phyloP scores from a whole-genome alignment of 805 yeast genomes.

The Starmera pachycereana region DNA sequence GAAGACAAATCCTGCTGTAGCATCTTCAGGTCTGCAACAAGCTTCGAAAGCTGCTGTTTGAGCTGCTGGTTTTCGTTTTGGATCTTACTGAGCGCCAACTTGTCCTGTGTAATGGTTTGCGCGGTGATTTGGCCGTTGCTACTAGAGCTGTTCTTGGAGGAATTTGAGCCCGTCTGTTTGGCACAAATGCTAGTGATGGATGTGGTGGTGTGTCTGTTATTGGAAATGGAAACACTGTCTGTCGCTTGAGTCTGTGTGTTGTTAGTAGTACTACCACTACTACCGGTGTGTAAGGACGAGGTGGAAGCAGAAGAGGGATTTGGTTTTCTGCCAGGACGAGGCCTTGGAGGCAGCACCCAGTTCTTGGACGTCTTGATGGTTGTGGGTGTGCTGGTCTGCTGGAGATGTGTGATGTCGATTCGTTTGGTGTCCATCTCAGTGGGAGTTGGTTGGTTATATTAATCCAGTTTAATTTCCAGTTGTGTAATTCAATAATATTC shows the following conservation, averaged over 20 bases:
- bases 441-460: too few relatives aligned
- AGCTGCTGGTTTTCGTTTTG: slow-evolving; percentile 35
- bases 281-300: background rate
- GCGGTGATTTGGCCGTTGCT: slow-evolving; percentile 7
- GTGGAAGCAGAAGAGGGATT: slow-evolving; percentile 50
- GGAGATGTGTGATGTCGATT: slow-evolving; percentile 7
- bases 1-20: slow-evolving; percentile 14
- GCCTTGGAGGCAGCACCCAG: slow-evolving; percentile 82
- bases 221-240: background rate
- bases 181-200: too few relatives aligned
- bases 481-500: too few relatives aligned
- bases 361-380: slow-evolving; percentile 54
- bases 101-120: slow-evolving; percentile 23
- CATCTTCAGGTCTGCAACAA: slow-evolving; percentile 32
- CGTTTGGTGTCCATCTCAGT: too few relatives aligned
- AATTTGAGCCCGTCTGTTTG: too few relatives aligned
- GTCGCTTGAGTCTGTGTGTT: slow-evolving; percentile 2
- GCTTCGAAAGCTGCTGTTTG: slow-evolving; percentile 32
- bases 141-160: too few relatives aligned
- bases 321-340: slow-evolving; percentile 61
- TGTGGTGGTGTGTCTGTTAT: background rate
- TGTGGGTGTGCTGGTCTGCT: slow-evolving; percentile 9
- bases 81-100: slow-evolving; percentile 25
- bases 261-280: slow-evolving; percentile 41
- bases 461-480: too few relatives aligned